Percentiles rank a stretch among this genome's conserved stretches.
phyloP scores from a whole-genome alignment of 176 grass and related monocot species.

The Paspalum vaginatum region DNA sequence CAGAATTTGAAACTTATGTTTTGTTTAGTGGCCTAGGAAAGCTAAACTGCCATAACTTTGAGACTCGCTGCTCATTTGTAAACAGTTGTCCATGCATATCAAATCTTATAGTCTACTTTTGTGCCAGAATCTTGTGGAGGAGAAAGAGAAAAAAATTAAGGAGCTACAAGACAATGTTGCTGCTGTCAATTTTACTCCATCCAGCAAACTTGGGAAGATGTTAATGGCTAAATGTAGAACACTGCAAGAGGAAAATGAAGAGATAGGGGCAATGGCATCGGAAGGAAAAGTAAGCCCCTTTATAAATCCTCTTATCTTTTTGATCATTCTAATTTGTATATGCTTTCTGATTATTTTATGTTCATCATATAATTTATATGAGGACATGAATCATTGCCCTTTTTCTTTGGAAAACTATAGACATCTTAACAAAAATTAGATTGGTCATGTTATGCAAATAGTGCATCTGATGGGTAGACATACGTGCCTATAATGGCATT shows the following conservation, averaged over 20 bases:
- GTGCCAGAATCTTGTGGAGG: slow-evolving; percentile 78
- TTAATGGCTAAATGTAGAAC: slow-evolving; percentile 94
- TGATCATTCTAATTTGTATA: not conserved
- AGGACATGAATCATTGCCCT: not conserved
- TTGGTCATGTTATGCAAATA: not conserved
- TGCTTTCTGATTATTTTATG: not conserved
- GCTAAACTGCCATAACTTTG: slow-evolving; percentile 1
- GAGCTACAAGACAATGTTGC: slow-evolving; percentile 98
- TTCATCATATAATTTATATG: not conserved
- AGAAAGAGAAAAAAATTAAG: slow-evolving; percentile 99
- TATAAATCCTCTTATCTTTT: not conserved
- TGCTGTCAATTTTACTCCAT: slow-evolving; percentile 95
- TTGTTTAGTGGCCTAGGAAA: slow-evolving; percentile 12
- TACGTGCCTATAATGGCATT: not conserved
- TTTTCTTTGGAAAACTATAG: slow-evolving; percentile 6
- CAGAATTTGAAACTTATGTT: not conserved
- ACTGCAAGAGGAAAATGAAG: slow-evolving; percentile 97
- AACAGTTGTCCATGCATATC: slow-evolving; percentile 4
- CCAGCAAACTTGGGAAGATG: slow-evolving; percentile 95
- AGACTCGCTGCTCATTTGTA: not conserved
- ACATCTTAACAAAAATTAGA: not conserved
- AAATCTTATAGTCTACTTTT: slow-evolving; percentile 32
- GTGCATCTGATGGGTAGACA: not conserved
- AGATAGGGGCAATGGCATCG: slow-evolving; percentile 98
- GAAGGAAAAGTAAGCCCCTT: slow-evolving; percentile 84